These are phyloP conservation scores for Talaromyces rugulosus DNA, from an alignment of 2,329 filamentous ascomycete species.

Conservation along the genomic window DNA sequence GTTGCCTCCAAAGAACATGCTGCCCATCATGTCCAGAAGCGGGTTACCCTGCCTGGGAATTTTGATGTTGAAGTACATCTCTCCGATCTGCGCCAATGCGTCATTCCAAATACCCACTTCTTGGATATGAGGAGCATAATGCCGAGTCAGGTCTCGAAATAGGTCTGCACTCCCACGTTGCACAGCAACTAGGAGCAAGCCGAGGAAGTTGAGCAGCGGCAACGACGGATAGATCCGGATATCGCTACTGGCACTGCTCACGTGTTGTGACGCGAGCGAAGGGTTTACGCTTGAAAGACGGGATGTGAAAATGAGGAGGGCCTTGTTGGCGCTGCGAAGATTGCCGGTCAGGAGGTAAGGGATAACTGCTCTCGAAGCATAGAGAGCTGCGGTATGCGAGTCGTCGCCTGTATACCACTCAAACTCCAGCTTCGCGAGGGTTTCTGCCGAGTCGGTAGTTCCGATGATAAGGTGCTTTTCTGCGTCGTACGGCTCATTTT, in stretches of 20 bases:
- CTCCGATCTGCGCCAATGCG: constrained; percentile 77
- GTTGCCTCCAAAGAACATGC: constrained; percentile 73
- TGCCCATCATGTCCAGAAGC: constrained; percentile 97
- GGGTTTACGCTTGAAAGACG: constrained; percentile 56
- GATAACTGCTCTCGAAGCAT: constrained; percentile 79
- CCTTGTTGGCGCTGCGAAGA: constrained; percentile 79
- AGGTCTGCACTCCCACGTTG: constrained; percentile 74
- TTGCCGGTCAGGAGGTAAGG: constrained; percentile 91
- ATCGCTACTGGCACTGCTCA: constrained; percentile 69
- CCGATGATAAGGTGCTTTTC: constrained; percentile 86
- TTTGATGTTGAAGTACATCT: constrained; percentile 94
- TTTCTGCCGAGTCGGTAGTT: constrained; percentile 79
- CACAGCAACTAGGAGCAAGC: constrained; percentile 74
- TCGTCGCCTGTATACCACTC: constrained; percentile 90
- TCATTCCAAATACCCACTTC: constrained; percentile 77
- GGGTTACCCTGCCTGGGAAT: constrained; percentile 87
- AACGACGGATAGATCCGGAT: constrained; percentile 81
- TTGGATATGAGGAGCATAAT: constrained; percentile 74
- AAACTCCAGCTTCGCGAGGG: constrained; percentile 80
- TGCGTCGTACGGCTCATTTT: constrained; percentile 88
- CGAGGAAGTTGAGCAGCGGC: constrained; percentile 93
- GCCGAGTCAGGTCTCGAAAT: constrained; percentile 74
- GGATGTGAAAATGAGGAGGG: constrained; percentile 71
- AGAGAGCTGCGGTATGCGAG: constrained; percentile 79
- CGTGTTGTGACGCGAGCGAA: constrained; percentile 71